Percentiles rank a stretch among this genome's conserved stretches.
These are phyloP conservation scores for Chaetomium tenue DNA, from an alignment of 495 filamentous ascomycete species.

Conservation along the genomic window DNA sequence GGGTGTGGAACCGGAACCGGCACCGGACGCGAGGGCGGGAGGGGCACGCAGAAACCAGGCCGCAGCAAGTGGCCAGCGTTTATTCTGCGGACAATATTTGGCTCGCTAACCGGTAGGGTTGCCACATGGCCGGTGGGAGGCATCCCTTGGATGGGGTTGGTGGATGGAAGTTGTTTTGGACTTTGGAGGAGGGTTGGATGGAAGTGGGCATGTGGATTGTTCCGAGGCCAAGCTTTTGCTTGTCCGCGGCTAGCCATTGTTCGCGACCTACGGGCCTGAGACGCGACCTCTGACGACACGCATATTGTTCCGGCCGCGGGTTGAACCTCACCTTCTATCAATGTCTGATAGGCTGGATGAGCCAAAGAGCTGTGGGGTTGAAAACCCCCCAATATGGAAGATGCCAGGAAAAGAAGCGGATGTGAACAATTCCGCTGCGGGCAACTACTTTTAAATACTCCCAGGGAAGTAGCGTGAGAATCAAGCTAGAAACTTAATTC, in stretches of 20 bases:
- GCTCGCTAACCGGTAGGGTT: constrained; percentile 9
- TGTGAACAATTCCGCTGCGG: constrained; percentile 10
- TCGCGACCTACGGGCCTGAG: neutral
- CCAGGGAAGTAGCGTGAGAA: too few species aligned
- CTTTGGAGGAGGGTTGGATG: neutral
- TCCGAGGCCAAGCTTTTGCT: constrained; percentile 14
- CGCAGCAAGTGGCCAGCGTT: constrained; percentile 30
- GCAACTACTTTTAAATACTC: neutral
- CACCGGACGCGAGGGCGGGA: neutral
- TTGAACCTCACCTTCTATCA: neutral
- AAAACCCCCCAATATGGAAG: neutral
- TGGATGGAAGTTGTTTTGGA: neutral
- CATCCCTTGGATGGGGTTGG: neutral
- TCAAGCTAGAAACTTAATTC: neutral
- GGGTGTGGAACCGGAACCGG: neutral
- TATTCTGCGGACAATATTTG: constrained; percentile 13
- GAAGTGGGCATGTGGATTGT: neutral
- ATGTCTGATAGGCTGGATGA: neutral
- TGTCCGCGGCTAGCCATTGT: constrained; percentile 7
- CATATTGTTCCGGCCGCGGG: neutral
- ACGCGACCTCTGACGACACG: neutral
- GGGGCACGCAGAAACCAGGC: constrained; percentile 14
- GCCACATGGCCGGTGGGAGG: constrained; percentile 11
- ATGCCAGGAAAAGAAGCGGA: constrained; percentile 15
- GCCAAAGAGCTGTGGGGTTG: too few species aligned